Evolutionary conservation across 1,284 basidiomycete species (phyloP).

Genomic region (Pholiota adiposa): DNA sequence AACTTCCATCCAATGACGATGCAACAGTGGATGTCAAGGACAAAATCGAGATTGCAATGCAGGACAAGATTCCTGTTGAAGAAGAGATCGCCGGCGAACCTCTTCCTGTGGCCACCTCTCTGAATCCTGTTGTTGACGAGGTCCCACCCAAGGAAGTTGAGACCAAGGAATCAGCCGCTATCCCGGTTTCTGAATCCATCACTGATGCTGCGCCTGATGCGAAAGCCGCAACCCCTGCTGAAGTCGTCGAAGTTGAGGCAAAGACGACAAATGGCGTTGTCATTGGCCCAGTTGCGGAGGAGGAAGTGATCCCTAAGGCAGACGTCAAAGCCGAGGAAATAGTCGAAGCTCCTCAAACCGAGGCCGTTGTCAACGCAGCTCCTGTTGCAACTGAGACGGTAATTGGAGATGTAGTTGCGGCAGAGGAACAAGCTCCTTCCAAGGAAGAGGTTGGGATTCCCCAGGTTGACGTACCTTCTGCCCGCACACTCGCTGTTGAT

Average conservation of each 20-base stretch:
- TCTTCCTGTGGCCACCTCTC: not conserved
- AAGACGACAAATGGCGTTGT: no score
- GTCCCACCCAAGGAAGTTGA: not conserved
- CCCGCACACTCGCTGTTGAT: no score
- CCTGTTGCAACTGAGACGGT: no score
- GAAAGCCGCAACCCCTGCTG: not conserved
- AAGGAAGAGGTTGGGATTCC: no score
- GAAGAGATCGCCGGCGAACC: slow-evolving; percentile 10
- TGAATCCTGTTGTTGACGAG: not conserved
- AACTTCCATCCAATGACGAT: not conserved
- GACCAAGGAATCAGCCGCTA: not conserved
- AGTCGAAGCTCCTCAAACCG: no score
- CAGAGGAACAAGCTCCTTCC: no score
- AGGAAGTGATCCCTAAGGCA: no score
- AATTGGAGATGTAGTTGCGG: no score
- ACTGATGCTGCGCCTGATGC: not conserved
- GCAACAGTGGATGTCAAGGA: not conserved
- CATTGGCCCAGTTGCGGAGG: no score
- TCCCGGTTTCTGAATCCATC: not conserved
- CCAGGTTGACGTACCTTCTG: no score
- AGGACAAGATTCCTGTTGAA: slow-evolving; percentile 8
- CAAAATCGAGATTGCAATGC: not conserved
- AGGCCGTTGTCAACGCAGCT: no score
- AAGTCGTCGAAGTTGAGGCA: not conserved
- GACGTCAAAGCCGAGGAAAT: no score